phyloP scores from a whole-genome alignment of 140 eudicot species.

The Anethum foeniculum region DNA sequence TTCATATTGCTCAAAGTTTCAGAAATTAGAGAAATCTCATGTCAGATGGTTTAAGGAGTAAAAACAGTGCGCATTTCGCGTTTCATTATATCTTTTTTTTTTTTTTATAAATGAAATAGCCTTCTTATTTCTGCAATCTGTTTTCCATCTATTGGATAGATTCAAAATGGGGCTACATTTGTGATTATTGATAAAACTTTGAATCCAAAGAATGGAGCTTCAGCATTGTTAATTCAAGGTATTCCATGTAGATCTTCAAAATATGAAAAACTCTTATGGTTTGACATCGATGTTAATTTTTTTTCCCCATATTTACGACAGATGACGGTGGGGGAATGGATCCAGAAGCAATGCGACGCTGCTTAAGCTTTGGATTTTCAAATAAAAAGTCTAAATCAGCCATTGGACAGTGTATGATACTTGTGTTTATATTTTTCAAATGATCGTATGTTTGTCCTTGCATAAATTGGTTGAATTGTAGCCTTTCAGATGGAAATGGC shows the following conservation, averaged over 20 bases:
- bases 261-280: slow-evolving; percentile 2
- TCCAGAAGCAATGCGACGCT: slow-evolving; percentile 77
- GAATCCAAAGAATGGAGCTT: slow-evolving; percentile 66
- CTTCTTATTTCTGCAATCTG: slow-evolving; percentile 12
- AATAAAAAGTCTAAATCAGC: slow-evolving; percentile 63
- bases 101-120: background rate
- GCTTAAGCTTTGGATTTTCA: slow-evolving; percentile 95
- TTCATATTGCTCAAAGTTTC: background rate
- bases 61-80: background rate
- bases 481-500: slow-evolving; percentile 89
- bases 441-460: slow-evolving; percentile 1
- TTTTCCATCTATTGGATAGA: slow-evolving; percentile 37
- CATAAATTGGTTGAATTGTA: slow-evolving; percentile 22
- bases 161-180: slow-evolving; percentile 72
- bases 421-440: slow-evolving; percentile 5
- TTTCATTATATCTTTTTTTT: background rate
- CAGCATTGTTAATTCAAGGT: slow-evolving; percentile 82
- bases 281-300: background rate
- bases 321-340: slow-evolving; percentile 96
- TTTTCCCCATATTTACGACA: slow-evolving; percentile 18
- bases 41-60: background rate
- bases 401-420: slow-evolving; percentile 71
- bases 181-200: slow-evolving; percentile 49
- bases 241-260: slow-evolving; percentile 1
- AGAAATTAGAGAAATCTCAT: background rate